Evolutionary conservation across 2,329 filamentous ascomycete species (phyloP).

Genomic region (Lecanicillium sp.): DNA sequence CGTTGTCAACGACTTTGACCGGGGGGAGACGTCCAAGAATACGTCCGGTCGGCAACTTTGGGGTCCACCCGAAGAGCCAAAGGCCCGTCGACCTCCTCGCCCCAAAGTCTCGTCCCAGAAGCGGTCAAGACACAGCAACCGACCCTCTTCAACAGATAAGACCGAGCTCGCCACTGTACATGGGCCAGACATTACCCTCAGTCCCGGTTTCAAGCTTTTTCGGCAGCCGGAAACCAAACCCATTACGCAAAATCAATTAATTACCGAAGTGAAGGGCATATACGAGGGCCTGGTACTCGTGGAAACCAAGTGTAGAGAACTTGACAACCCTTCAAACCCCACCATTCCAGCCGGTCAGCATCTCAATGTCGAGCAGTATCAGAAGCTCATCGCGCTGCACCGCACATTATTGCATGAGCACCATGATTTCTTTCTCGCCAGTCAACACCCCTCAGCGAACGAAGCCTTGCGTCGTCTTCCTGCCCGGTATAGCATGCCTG

Average conservation of each 20-base stretch:
- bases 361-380: conserved; percentile 63
- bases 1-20: conserved; percentile 20
- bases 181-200: background rate
- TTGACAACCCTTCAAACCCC: conserved; percentile 58
- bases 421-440: conserved; percentile 80
- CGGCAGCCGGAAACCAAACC: conserved; percentile 57
- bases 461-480: conserved; percentile 62
- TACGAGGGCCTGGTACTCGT: conserved; percentile 82
- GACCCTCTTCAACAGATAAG: background rate
- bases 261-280: conserved; percentile 75
- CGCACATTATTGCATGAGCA: conserved; percentile 75
- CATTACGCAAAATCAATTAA: conserved; percentile 72
- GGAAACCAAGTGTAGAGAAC: conserved; percentile 79
- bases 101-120: background rate
- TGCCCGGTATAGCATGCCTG: conserved; percentile 83
- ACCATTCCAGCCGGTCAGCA: conserved; percentile 37
- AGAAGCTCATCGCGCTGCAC: conserved; percentile 76
- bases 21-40: conserved; percentile 19
- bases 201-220: background rate
- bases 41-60: conserved; percentile 23
- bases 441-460: conserved; percentile 75
- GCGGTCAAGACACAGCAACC: background rate
- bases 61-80: conserved; percentile 21
- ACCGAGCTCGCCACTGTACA: background rate
- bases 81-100: background rate